Base-by-base conservation (phyloP, 371 early-diverging fungal species). In the Mortierella sp. region DNA sequence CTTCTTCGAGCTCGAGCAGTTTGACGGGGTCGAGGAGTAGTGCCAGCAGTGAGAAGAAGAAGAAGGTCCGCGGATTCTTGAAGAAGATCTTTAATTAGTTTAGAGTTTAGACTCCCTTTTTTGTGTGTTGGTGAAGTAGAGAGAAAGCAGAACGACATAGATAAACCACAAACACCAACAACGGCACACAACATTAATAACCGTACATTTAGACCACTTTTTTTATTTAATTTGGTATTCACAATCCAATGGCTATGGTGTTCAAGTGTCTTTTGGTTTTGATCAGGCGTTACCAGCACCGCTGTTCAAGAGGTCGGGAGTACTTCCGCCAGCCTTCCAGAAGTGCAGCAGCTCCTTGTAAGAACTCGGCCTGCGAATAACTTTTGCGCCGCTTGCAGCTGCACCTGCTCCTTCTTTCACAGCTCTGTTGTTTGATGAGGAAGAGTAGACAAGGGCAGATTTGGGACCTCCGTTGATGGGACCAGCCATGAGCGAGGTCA, bases 81-180 rank as follows among this genome's bases (percentile, higher is more conserved):
- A 82, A 82, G 69, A 82, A 77, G 72, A 82, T 82, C 44, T 82
- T 82, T 44, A 81, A 77, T 24, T 79, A 77, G 73, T 29, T 41
- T 22, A 9, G 8, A 53, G 9, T 19, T 10, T 22, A 53, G 9
- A 9, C 53, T 24, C 53, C n/a, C n/a, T 22, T 22, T 24, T 9
- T 53, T 22, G 53, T 13, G 48, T 16, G 48, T 47, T 13, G 48
- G 48, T 3, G 48, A 5, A 47, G 48, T 22, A 22, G 48, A 22
- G 22, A 47, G 13, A 22, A 47, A 16, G 48, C 48, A 16, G 48
- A n/a, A n/a, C n/a, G n/a, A n/a, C n/a, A n/a, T n/a, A 48, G n/a
- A 48, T n/a, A 48, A 48, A n/a, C 48, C 19, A 45, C 45, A 45
- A 45, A 5, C 45, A 45, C 13, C 45, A 3, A 45, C 45, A 45